Base-by-base conservation (phyloP, 768 basidiomycete species). In the Cystofilobasidium ferigula region DNA sequence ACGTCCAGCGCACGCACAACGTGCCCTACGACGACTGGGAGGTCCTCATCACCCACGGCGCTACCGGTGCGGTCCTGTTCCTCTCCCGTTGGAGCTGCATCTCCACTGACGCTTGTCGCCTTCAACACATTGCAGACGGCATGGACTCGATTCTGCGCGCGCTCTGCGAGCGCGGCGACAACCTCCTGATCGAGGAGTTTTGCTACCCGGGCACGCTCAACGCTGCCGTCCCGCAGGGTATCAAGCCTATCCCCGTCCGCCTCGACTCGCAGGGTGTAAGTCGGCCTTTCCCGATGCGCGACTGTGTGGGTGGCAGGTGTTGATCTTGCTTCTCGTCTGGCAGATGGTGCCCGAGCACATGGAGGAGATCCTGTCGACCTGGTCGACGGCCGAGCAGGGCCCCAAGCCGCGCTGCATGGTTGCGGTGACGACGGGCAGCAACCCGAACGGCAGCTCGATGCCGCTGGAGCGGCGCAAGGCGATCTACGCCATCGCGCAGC, bases 11-110 rank as follows among this genome's bases (percentile, higher is more conserved):
- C 3, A 34, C 51, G 35, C 35, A 28, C 35, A 13, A 13, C 14
- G 42, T 61, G 13, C 64, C 64, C 1, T 59, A 63, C 62, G 30
- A 18, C 45, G 64, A 54, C 22, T 66, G 64, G 64, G 64, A 66
- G 16, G 28, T 66, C 30, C 28, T 66, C 7, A 35, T 48, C 24
- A 58, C 63, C 3, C 42, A 48, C 34, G 63, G 63, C 32, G 47
- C 36, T 8, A 53, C 36, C 24, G n/a, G n/a, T 16, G 22, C 14
- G 16, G 26, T 20, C 38, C 13, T 24, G 40, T n/a, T 24, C 24
- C 34, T 28, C 18, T 63, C 2, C 2, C 16, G 22, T 32, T 3
- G 20, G 3, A 18, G 7, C 24, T 26, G 7, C 51, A 18, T 28
- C 18, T 16, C 34, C 16, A 36, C 54, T 64, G 54, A 64, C 36